Evolutionary conservation across 202 grass and related monocot genomes (phyloP).

Genomic region (Schoenoplectus tabernaemontani): DNA sequence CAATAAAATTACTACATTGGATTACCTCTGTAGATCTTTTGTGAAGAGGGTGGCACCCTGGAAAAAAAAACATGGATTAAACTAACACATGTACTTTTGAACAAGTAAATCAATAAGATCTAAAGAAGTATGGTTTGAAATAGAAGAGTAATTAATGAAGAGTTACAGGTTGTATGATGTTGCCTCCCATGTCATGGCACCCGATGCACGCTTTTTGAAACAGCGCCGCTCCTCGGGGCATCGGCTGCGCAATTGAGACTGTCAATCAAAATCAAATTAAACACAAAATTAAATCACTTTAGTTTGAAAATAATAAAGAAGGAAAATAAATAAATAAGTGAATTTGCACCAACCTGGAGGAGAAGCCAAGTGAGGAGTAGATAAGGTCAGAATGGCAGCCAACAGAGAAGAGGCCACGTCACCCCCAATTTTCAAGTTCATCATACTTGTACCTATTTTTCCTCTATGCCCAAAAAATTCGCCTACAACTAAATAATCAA

Average conservation of each 20-base stretch:
- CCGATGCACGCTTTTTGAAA: constrained; percentile 85
- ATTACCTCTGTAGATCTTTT: constrained; percentile 83
- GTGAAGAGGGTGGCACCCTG: constrained; percentile 82
- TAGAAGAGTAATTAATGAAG: background rate
- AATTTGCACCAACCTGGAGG: constrained; percentile 42
- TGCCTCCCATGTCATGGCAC: constrained; percentile 93
- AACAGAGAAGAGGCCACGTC: constrained; percentile 26
- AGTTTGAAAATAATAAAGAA: background rate
- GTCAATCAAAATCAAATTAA: background rate
- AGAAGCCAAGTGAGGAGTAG: background rate
- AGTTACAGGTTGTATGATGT: constrained; percentile 80
- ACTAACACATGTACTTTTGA: background rate
- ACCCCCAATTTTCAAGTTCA: constrained; percentile 3
- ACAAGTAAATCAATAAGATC: background rate
- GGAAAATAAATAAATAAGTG: too few species aligned
- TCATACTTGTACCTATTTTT: background rate
- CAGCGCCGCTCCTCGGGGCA: constrained; percentile 40
- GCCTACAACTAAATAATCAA: background rate
- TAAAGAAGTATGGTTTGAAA: too few species aligned
- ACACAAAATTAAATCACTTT: background rate
- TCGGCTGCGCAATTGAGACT: constrained; percentile 40
- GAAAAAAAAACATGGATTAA: constrained; percentile 1
- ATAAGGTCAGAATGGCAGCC: constrained; percentile 32
- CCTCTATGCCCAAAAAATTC: background rate
- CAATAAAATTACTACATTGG: background rate